A percentile compares a stretch with the other conserved stretches of the same genome.
Conservation (phyloP, 768 basidiomycete species). For the Gyrodon lividus region DNA sequence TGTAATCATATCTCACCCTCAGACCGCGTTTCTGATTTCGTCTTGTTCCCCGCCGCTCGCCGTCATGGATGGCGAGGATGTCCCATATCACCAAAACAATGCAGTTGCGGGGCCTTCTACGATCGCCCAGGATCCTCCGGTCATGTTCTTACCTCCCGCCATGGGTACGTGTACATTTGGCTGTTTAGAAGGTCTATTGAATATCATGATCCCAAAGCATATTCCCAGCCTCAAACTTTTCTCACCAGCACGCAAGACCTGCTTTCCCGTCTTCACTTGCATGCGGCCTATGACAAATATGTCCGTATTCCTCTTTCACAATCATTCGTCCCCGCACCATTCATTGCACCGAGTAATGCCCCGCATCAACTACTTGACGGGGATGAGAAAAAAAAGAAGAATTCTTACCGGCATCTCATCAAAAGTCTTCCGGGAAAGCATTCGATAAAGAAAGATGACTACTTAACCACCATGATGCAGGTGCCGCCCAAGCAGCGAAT, state of each 20-base stretch:
- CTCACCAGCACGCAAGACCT: slow-evolving; percentile 80
- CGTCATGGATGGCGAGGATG: slow-evolving; percentile 31
- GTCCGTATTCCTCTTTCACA: slow-evolving; percentile 54
- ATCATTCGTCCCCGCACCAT: slow-evolving; percentile 20
- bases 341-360: slow-evolving; percentile 32
- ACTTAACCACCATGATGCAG: slow-evolving; percentile 61
- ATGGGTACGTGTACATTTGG: slow-evolving; percentile 28
- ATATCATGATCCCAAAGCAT: slow-evolving; percentile 21
- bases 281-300: slow-evolving; percentile 78
- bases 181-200: slow-evolving; percentile 8
- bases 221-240: slow-evolving; percentile 39
- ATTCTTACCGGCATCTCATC: slow-evolving; percentile 74
- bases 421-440: slow-evolving; percentile 79
- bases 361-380: slow-evolving; percentile 53
- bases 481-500: slow-evolving; percentile 71
- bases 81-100: slow-evolving; percentile 38
- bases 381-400: slow-evolving; percentile 71
- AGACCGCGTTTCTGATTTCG: slow-evolving; percentile 27
- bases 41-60: slow-evolving; percentile 14
- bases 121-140: slow-evolving; percentile 19
- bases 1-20: slow-evolving; percentile 1
- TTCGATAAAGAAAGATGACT: slow-evolving; percentile 78
- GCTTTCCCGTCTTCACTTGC: slow-evolving; percentile 66
- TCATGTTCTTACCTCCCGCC: slow-evolving; percentile 31
- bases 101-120: slow-evolving; percentile 66